These are phyloP conservation scores for Syzygium jambos DNA, from an alignment of 345 rosid genomes.

Conservation along the genomic window DNA sequence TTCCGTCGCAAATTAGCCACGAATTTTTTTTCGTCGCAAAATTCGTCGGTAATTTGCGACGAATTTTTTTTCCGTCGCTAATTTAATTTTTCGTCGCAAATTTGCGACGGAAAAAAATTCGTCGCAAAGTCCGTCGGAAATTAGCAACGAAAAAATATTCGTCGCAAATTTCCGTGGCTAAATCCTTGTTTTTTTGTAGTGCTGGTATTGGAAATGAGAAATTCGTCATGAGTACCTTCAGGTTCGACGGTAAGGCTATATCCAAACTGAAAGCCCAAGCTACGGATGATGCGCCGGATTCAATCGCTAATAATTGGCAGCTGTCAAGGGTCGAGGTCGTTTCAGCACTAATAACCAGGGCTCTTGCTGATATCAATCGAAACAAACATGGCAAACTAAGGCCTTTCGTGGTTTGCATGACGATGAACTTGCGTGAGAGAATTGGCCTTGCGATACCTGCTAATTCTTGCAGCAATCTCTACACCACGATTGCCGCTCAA, in stretches of 20 bases:
- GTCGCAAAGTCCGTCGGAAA: too few relatives aligned
- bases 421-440: background rate
- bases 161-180: too few relatives aligned
- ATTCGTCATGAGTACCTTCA: background rate
- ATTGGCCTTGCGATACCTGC: background rate
- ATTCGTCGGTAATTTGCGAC: too few relatives aligned
- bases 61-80: too few relatives aligned
- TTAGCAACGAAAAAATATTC: too few relatives aligned
- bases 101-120: too few relatives aligned
- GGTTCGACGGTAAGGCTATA: background rate
- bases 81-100: too few relatives aligned
- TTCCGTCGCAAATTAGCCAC: too few relatives aligned
- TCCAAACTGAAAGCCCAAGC: background rate
- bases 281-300: background rate
- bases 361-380: background rate
- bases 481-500: background rate
- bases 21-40: too few relatives aligned
- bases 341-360: background rate
- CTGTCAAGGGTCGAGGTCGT: background rate
- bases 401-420: background rate
- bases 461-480: background rate
- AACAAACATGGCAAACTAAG: background rate
- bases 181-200: too few relatives aligned
- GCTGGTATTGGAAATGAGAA: rapidly evolving
- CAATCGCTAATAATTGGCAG: too few relatives aligned